Percentiles rank a stretch among this genome's conserved stretches.
phyloP scores from a whole-genome alignment of 352 stramenopile genomes.

The Aphanomyces astaci region DNA sequence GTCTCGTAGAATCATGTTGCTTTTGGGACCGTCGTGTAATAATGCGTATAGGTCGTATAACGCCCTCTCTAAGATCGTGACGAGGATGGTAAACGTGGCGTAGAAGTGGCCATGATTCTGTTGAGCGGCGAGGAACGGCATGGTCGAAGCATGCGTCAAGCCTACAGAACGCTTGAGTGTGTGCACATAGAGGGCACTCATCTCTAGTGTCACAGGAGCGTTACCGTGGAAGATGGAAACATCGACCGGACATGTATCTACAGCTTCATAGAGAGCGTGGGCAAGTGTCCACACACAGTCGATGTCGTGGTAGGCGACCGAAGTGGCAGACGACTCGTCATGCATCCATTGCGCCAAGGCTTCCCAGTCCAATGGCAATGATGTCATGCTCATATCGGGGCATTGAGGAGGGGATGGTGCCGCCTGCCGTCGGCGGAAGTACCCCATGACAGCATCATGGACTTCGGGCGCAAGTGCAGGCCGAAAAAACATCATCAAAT shows the following conservation, averaged over 20 bases:
- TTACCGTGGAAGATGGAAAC: not conserved
- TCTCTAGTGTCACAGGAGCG: no score
- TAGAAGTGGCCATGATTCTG: conserved; percentile 3
- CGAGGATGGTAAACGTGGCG: conserved; percentile 8
- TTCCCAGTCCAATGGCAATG: not conserved
- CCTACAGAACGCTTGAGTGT: no score
- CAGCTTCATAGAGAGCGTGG: not conserved
- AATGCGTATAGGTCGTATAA: conserved; percentile 11
- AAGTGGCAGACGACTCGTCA: not conserved
- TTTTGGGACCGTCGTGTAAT: not conserved
- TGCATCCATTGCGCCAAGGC: not conserved
- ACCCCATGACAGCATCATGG: not conserved
- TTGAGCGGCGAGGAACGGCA: not conserved
- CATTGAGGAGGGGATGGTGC: not conserved
- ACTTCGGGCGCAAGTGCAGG: conserved; percentile 2
- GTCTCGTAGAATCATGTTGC: conserved; percentile 20
- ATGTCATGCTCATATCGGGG: no score
- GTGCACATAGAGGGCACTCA: no score
- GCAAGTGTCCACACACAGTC: conserved; percentile 16
- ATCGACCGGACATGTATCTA: not conserved
- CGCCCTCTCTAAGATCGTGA: conserved; percentile 10
- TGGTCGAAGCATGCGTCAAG: not conserved
- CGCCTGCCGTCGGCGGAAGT: not conserved
- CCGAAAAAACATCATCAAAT: conserved; percentile 6
- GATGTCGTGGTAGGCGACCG: not conserved